phyloP scores from a whole-genome alignment of 2,329 filamentous ascomycete genomes.

The Penicillium psychrosexuale region DNA sequence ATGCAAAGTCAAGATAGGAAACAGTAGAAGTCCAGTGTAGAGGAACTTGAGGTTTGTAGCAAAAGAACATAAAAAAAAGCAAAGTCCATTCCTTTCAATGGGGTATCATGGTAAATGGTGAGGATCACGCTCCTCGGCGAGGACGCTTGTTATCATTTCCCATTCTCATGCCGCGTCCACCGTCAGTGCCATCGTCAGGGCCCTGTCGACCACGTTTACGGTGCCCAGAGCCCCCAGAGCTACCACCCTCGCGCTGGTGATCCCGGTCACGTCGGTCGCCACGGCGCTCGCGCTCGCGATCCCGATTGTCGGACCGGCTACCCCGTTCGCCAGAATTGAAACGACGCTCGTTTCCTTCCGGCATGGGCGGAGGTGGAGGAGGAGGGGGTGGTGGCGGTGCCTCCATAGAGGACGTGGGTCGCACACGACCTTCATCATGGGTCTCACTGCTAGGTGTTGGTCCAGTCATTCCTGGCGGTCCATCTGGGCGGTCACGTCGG shows the following conservation, averaged over 20 bases:
- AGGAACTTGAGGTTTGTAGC: not conserved
- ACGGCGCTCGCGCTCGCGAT: slow-evolving; percentile 37
- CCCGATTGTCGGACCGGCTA: slow-evolving; percentile 25
- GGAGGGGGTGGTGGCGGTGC: slow-evolving; percentile 29
- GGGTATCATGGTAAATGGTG: not conserved
- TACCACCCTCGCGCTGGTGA: slow-evolving; percentile 28
- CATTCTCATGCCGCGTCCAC: slow-evolving; percentile 37
- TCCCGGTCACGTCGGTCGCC: slow-evolving; percentile 37
- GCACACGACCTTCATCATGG: slow-evolving; percentile 36
- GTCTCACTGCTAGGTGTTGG: slow-evolving; percentile 6
- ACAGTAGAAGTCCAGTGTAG: slow-evolving; percentile 18
- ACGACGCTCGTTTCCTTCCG: slow-evolving; percentile 32
- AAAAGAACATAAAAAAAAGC: slow-evolving; percentile 13
- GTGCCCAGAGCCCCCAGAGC: slow-evolving; percentile 27
- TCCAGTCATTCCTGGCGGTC: slow-evolving; percentile 18
- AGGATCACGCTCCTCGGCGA: slow-evolving; percentile 37
- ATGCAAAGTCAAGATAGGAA: slow-evolving; percentile 19
- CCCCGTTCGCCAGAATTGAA: slow-evolving; percentile 36
- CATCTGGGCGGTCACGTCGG: slow-evolving; percentile 38
- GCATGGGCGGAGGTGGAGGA: slow-evolving; percentile 29
- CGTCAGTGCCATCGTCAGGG: slow-evolving; percentile 30
- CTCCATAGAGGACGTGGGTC: slow-evolving; percentile 34
- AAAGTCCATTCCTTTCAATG: slow-evolving; percentile 1
- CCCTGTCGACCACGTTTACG: slow-evolving; percentile 40
- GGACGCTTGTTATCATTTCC: slow-evolving; percentile 43